A percentile compares a stretch with the other conserved stretches of the same genome.
Conservation (phyloP, 2,329 filamentous ascomycete genomes). For the Rosellinia necatrix region DNA sequence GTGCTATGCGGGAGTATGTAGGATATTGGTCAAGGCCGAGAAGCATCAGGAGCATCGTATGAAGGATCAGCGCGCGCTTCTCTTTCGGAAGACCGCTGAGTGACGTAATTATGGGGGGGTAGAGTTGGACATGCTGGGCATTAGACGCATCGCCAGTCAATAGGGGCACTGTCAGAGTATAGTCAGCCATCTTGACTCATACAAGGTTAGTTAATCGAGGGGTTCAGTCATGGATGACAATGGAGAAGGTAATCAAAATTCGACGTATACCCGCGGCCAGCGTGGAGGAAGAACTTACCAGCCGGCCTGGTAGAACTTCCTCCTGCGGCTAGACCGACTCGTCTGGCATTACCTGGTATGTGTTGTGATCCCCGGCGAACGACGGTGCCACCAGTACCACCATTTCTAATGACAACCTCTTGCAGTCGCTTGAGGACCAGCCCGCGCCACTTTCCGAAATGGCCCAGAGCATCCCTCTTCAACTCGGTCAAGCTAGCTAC, state of each 20-base stretch:
- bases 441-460: constrained; percentile 82
- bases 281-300: constrained; percentile 43
- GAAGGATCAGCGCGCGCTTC: constrained; percentile 70
- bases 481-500: constrained; percentile 59
- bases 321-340: constrained; percentile 41
- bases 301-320: constrained; percentile 40
- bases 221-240: not conserved
- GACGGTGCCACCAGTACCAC: constrained; percentile 35
- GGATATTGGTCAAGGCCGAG: constrained; percentile 79
- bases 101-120: constrained; percentile 63
- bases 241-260: constrained; percentile 19
- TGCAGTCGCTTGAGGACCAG: constrained; percentile 71
- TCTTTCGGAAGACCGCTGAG: constrained; percentile 64
- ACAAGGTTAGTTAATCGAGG: not conserved
- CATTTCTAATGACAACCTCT: constrained; percentile 64
- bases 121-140: constrained; percentile 53
- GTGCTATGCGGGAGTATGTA: constrained; percentile 72
- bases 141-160: constrained; percentile 52
- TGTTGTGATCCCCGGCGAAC: constrained; percentile 30
- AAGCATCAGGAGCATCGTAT: constrained; percentile 72
- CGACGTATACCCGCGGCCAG: constrained; percentile 23
- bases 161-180: constrained; percentile 37
- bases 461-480: constrained; percentile 69
- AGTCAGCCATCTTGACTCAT: constrained; percentile 22
- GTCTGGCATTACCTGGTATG: constrained; percentile 43